Base-by-base conservation (phyloP, 371 early-diverging fungal species). In the Parasitella parasitica region DNA sequence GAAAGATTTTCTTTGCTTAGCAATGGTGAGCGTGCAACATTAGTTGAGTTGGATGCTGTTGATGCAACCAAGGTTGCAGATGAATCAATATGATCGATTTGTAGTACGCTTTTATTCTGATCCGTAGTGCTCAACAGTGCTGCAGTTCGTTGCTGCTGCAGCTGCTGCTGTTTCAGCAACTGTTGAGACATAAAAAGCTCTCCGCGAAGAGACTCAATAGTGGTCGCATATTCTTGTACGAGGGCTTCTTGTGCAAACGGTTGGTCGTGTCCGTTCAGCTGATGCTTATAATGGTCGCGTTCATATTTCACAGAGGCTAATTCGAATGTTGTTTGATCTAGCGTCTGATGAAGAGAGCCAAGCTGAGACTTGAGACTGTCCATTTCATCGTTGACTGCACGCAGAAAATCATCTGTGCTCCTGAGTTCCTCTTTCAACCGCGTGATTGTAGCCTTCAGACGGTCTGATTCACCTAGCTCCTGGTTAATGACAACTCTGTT, bases 381-480 rank as follows among this genome's bases (percentile, higher is more conserved):
- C 71, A 80, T 80, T 55, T 80, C 80, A 49, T 75, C 67, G 36
- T 75, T 77, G 37, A 72, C 73, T 26, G 80, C 80, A 43, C 64
- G 66, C 38, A 75, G 54, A 46, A 73, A 80, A 27, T 71, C 70
- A 57, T 75, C 69, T n/a, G 63, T 71, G 50, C 70, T 59, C 56
- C 66, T 71, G 37, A 73, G 59, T 34, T 78, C 76, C 36, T 75
- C 73, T 54, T 73, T 75, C 26, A 78, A 64, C 39, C 66, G 64
- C 9, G 57, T 36, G 51, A 78, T 66, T 20, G 54, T 63, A 4
- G 66, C 54, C 61, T 75, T 78, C 13, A 75, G 64, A 20, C 67
- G 68, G 24, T 73, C 71, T 4, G 99, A 73, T 97, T 99, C 60
- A 97, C 97, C n/a, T 99, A 87, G 13, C 20, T 70, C 46, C 20